phyloP scores from a whole-genome alignment of 2,329 filamentous ascomycete genomes.

The Xylaria multiplex region DNA sequence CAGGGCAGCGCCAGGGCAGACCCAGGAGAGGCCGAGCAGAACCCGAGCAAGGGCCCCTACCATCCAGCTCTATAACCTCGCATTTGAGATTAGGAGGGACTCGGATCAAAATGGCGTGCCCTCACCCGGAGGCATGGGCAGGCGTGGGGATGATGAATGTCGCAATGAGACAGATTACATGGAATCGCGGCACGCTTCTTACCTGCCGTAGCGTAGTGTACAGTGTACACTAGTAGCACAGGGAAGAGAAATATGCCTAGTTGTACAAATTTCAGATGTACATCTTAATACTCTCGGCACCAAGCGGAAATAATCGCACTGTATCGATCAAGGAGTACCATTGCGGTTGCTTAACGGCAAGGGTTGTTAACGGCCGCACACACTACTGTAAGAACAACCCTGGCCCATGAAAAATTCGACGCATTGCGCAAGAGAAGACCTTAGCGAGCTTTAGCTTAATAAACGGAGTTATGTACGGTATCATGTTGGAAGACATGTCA shows the following conservation, averaged over 20 bases:
- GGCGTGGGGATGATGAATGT: conserved; percentile 9
- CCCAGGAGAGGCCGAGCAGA: conserved; percentile 8
- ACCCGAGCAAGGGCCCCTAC: conserved; percentile 26
- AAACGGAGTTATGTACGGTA: conserved; percentile 1
- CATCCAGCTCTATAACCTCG: not conserved
- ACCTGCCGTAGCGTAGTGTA: conserved; percentile 10
- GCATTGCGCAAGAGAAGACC: conserved; percentile 8
- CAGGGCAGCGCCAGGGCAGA: not conserved
- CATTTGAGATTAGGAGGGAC: conserved; percentile 22
- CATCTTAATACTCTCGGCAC: conserved; percentile 1
- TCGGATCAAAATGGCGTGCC: conserved; percentile 12
- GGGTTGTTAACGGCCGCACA: not conserved
- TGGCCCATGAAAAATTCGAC: conserved; percentile 5
- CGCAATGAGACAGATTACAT: conserved; percentile 18
- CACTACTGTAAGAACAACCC: not conserved
- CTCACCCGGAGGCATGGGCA: conserved; percentile 12
- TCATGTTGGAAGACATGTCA: not conserved
- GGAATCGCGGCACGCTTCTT: conserved; percentile 20
- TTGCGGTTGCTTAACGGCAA: not conserved
- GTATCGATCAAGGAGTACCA: not conserved
- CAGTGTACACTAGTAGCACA: not conserved
- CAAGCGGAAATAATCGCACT: conserved; percentile 1
- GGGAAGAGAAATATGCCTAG: not conserved
- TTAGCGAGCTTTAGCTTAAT: conserved; percentile 6
- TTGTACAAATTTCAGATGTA: not conserved